Percentiles rank a stretch among this genome's conserved stretches.
Conservation (phyloP, 2,329 filamentous ascomycete genomes). For the Penicillium sp. region DNA sequence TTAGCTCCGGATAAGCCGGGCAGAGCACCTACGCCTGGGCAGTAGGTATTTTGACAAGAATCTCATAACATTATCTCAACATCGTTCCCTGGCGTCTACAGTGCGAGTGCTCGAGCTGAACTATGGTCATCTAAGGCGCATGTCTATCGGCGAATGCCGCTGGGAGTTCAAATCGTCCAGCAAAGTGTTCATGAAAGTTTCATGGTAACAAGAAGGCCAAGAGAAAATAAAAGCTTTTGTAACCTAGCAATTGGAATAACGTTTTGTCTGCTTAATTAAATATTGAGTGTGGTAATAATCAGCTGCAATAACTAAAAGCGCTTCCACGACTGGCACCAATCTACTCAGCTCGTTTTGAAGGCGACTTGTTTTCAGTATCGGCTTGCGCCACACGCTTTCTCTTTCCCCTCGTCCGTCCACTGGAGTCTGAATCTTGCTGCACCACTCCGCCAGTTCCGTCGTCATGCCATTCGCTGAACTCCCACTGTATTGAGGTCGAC, state of each 20-base stretch:
- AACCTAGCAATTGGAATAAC: not conserved
- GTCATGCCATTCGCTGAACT: slow-evolving; percentile 72
- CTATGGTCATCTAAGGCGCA: no score
- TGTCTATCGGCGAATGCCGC: no score
- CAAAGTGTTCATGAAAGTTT: no score
- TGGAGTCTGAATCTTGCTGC: slow-evolving; percentile 23
- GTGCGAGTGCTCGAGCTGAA: no score
- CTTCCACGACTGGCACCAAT: not conserved
- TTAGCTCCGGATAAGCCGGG: no score
- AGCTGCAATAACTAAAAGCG: not conserved
- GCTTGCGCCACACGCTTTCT: slow-evolving; percentile 33
- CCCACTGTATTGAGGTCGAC: slow-evolving; percentile 73
- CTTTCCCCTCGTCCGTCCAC: slow-evolving; percentile 27
- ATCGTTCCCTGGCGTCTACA: no score
- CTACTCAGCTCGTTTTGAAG: slow-evolving; percentile 19
- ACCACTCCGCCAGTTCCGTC: slow-evolving; percentile 38
- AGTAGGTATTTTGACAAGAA: no score
- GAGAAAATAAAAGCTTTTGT: not conserved
- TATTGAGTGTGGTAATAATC: not conserved
- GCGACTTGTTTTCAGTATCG: slow-evolving; percentile 4
- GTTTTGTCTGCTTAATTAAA: not conserved
- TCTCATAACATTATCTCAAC: no score
- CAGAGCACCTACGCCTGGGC: no score
- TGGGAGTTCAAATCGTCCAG: no score
- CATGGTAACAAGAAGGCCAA: not conserved